Evolutionary conservation across 2,329 filamentous ascomycete genomes (phyloP).

Genomic region (Arachnopeziza araneosa): DNA sequence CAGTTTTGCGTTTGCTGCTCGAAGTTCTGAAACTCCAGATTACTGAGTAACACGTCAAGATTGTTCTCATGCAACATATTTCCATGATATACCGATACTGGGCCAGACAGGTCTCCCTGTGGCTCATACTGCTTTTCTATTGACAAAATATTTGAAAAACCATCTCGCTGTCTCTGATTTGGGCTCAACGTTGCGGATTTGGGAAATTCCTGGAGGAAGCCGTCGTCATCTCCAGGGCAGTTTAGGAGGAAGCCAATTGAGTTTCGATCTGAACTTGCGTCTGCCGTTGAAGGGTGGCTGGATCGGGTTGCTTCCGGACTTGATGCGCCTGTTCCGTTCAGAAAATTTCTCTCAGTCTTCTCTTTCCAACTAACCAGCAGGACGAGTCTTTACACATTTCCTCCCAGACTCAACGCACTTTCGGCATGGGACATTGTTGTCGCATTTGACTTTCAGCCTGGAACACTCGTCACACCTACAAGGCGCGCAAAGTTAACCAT

Average conservation of each 20-base stretch:
- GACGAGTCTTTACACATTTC: slow-evolving; percentile 25
- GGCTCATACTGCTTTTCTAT: slow-evolving; percentile 4
- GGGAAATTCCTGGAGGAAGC: slow-evolving; percentile 26
- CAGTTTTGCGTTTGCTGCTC: slow-evolving; percentile 23
- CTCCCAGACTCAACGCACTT: slow-evolving; percentile 31
- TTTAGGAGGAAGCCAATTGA: slow-evolving; percentile 31
- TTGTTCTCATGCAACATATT: slow-evolving; percentile 15
- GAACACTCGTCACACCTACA: slow-evolving; percentile 25
- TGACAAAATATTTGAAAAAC: background rate
- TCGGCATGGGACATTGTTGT: slow-evolving; percentile 28
- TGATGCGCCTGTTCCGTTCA: slow-evolving; percentile 11
- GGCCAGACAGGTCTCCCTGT: background rate
- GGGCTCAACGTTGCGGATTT: slow-evolving; percentile 23
- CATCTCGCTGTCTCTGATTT: background rate
- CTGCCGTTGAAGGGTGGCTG: slow-evolving; percentile 18
- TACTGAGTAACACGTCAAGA: slow-evolving; percentile 21
- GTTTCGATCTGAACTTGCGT: slow-evolving; percentile 26
- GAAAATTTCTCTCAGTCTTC: background rate
- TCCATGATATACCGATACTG: slow-evolving; percentile 8
- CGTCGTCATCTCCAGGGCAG: slow-evolving; percentile 23
- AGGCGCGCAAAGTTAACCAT: no score
- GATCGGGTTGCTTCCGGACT: slow-evolving; percentile 21
- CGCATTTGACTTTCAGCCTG: slow-evolving; percentile 31
- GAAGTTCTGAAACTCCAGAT: slow-evolving; percentile 26
- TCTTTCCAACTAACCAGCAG: slow-evolving; percentile 14